Evolutionary conservation across 2,329 filamentous ascomycete genomes (phyloP).

Genomic region (Sporothrix schenckii): DNA sequence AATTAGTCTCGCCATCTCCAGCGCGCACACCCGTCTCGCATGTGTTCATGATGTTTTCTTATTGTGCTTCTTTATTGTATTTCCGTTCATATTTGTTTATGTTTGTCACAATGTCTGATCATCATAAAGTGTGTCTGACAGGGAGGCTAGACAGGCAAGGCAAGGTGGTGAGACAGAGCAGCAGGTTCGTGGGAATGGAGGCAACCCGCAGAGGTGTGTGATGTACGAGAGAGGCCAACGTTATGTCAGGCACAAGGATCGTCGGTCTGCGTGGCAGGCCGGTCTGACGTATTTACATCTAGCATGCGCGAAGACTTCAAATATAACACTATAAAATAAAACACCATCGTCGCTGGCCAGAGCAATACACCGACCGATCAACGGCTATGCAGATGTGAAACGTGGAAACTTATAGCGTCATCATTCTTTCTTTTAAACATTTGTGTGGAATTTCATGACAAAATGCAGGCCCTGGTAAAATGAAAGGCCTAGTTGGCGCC

Average conservation of each 20-base stretch:
- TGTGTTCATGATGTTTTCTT: constrained; percentile 1
- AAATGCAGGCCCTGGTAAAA: background rate
- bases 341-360: background rate
- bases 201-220: background rate
- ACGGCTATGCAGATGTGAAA: background rate
- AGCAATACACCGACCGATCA: background rate
- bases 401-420: background rate
- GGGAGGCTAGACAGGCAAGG: background rate
- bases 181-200: background rate
- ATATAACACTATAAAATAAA: background rate
- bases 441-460: constrained; percentile 1
- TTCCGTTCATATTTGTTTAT: constrained; percentile 17
- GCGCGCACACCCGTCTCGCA: background rate
- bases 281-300: too few species aligned
- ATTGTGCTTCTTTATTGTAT: constrained; percentile 6
- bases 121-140: background rate
- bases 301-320: background rate
- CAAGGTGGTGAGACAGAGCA: background rate
- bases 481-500: constrained; percentile 6
- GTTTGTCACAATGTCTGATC: background rate
- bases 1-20: background rate
- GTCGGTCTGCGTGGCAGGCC: too few species aligned
- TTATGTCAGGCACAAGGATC: too few species aligned
- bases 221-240: too few species aligned
- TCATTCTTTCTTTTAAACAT: background rate